Percentiles rank a stretch among this genome's conserved stretches.
Evolutionary conservation across 164 flowering plant species (phyloP).

Genomic region (Stephania japonica): DNA sequence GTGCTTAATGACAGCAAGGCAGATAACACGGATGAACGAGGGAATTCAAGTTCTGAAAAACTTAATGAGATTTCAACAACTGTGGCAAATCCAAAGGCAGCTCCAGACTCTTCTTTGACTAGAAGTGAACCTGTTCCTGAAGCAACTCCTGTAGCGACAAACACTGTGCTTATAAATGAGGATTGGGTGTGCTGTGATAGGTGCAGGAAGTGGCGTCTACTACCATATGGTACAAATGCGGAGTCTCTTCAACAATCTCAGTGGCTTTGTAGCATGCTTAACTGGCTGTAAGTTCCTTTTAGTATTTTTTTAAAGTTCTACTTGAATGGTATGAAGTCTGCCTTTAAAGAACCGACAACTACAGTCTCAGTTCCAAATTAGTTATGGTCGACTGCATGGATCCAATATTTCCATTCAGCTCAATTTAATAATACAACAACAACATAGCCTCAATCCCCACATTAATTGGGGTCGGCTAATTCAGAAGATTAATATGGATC

Average conservation of each 20-base stretch:
- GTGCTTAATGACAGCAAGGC: conserved; percentile 27
- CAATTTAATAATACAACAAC: too few species aligned
- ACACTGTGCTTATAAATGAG: conserved; percentile 43
- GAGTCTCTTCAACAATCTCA: conserved; percentile 56
- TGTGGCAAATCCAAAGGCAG: conserved; percentile 23
- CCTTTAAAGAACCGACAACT: too few species aligned
- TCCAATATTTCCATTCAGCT: too few species aligned
- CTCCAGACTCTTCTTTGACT: conserved; percentile 18
- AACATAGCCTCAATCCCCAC: too few species aligned
- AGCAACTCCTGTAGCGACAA: conserved; percentile 26
- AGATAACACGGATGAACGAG: conserved; percentile 26
- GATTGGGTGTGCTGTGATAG: conserved; percentile 87
- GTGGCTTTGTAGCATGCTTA: conserved; percentile 89
- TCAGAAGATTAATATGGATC: too few species aligned
- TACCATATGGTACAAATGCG: conserved; percentile 63
- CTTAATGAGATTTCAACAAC: conserved; percentile 21
- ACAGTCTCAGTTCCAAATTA: too few species aligned
- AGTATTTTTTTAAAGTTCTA: not conserved
- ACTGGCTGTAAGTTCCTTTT: conserved; percentile 83
- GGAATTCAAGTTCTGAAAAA: conserved; percentile 29
- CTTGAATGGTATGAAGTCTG: not conserved
- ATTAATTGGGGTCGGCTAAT: too few species aligned
- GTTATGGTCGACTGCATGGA: too few species aligned
- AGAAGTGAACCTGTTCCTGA: conserved; percentile 31
- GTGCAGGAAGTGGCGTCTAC: conserved; percentile 85